phyloP scores from a whole-genome alignment of 495 filamentous ascomycete species.

The Neurospora sp. region DNA sequence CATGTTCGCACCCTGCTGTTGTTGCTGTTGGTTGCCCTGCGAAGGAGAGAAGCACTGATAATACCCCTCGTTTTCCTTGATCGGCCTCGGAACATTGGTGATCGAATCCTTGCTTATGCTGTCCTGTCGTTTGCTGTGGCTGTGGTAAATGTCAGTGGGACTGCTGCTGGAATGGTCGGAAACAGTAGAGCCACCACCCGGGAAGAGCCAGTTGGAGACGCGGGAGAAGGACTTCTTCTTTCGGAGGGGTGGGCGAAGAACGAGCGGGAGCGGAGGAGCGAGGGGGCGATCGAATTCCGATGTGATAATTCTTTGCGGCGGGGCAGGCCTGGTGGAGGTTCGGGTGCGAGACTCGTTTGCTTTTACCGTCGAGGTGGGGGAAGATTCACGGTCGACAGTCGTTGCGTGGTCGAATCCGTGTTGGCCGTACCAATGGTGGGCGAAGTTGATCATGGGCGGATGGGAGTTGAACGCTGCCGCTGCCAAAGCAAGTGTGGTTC shows the following conservation, averaged over 20 bases:
- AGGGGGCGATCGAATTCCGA: slow-evolving; percentile 27
- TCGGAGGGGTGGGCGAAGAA: slow-evolving; percentile 38
- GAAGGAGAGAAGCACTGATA: slow-evolving; percentile 40
- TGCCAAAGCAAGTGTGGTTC: slow-evolving; percentile 10
- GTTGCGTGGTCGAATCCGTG: not conserved
- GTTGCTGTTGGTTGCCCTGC: slow-evolving; percentile 10
- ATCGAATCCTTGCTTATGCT: slow-evolving; percentile 29
- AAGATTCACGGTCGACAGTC: not conserved
- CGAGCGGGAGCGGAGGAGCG: slow-evolving; percentile 43
- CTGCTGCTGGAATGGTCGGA: not conserved
- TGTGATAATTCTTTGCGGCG: not conserved
- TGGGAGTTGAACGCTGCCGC: slow-evolving; percentile 12
- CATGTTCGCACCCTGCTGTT: slow-evolving; percentile 3
- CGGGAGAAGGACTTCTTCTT: slow-evolving; percentile 50
- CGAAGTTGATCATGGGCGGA: not conserved
- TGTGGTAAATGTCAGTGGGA: not conserved
- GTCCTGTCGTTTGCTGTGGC: slow-evolving; percentile 4
- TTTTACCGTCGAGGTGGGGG: not conserved
- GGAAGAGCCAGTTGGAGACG: slow-evolving; percentile 47
- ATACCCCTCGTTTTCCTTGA: slow-evolving; percentile 39
- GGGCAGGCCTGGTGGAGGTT: not conserved
- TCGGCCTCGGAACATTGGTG: slow-evolving; percentile 38
- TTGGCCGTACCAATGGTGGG: not conserved
- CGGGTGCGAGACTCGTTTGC: not conserved
- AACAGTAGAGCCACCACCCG: slow-evolving; percentile 3